A percentile compares a stretch with the other conserved stretches of the same genome.
Conservation (phyloP, 2,329 filamentous ascomycete genomes). For the Nannizziopsis barbatae region DNA sequence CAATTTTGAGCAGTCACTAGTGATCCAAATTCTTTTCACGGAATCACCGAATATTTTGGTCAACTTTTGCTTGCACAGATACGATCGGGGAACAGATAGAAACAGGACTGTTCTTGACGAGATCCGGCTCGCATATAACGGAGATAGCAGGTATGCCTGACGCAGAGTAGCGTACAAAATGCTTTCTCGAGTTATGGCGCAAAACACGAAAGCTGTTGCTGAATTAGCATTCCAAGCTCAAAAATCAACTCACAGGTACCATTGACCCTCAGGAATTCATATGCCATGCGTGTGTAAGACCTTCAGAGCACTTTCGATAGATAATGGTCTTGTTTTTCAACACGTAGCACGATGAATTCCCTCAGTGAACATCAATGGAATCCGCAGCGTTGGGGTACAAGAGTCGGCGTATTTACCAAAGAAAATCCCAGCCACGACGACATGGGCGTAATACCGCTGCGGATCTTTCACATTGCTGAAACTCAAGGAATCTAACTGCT, state of each 20-base stretch:
- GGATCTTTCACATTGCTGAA: slow-evolving; percentile 61
- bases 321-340: no score
- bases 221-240: neutral
- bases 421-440: slow-evolving; percentile 64
- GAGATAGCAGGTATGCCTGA: slow-evolving; percentile 80
- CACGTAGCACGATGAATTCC: no score
- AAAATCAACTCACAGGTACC: neutral
- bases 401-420: slow-evolving; percentile 43
- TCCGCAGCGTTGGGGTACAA: neutral
- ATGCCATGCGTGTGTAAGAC: no score
- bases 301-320: no score
- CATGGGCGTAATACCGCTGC: slow-evolving; percentile 67
- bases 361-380: no score
- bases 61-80: slow-evolving; percentile 62
- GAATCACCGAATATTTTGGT: slow-evolving; percentile 68
- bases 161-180: slow-evolving; percentile 85
- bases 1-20: slow-evolving; percentile 62
- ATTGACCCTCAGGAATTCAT: no score
- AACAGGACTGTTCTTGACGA: slow-evolving; percentile 84
- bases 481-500: slow-evolving; percentile 64
- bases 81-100: slow-evolving; percentile 67
- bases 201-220: slow-evolving; percentile 57
- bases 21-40: slow-evolving; percentile 76
- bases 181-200: slow-evolving; percentile 72
- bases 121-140: slow-evolving; percentile 68